phyloP scores from a whole-genome alignment of 129 eudicot genomes.

The Scalesia atractyloides region DNA sequence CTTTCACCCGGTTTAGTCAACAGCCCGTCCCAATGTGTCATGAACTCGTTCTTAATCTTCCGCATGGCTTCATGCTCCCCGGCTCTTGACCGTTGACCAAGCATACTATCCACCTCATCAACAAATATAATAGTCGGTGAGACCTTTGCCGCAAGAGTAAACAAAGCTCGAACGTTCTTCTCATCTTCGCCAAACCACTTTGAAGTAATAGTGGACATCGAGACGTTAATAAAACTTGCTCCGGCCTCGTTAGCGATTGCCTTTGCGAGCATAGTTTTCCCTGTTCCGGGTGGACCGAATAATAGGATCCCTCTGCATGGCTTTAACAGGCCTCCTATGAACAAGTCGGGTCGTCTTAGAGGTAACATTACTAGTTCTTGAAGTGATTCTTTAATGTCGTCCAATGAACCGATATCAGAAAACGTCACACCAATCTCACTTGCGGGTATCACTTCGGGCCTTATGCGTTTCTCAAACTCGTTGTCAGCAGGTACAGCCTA shows the following conservation, averaged over 20 bases:
- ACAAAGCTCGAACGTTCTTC: constrained; percentile 87
- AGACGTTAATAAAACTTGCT: constrained; percentile 92
- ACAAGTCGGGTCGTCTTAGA: constrained; percentile 78
- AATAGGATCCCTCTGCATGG: constrained; percentile 87
- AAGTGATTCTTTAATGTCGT: constrained; percentile 83
- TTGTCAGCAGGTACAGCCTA: constrained; percentile 87
- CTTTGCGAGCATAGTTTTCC: constrained; percentile 96
- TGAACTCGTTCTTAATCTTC: constrained; percentile 89
- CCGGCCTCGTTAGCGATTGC: constrained; percentile 97
- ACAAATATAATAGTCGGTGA: constrained; percentile 95
- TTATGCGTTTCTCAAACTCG: constrained; percentile 87
- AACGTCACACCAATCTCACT: constrained; percentile 85
- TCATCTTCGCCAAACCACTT: constrained; percentile 99
- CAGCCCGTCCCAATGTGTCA: constrained; percentile 87
- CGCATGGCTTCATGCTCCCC: constrained; percentile 99
- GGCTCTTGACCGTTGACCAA: constrained; percentile 81
- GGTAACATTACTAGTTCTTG: constrained; percentile 95
- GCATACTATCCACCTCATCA: constrained; percentile 98
- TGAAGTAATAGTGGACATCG: constrained; percentile 93
- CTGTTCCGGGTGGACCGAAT: constrained; percentile 93
- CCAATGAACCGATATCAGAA: constrained; percentile 86
- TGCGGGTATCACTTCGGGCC: constrained; percentile 96
- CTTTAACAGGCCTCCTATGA: constrained; percentile 84
- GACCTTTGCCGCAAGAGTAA: constrained; percentile 86
- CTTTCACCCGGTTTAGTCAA: constrained; percentile 75